Percentiles rank a stretch among this genome's conserved stretches.
phyloP scores from a whole-genome alignment of 352 stramenopile genomes.

The Pythium volutum region DNA sequence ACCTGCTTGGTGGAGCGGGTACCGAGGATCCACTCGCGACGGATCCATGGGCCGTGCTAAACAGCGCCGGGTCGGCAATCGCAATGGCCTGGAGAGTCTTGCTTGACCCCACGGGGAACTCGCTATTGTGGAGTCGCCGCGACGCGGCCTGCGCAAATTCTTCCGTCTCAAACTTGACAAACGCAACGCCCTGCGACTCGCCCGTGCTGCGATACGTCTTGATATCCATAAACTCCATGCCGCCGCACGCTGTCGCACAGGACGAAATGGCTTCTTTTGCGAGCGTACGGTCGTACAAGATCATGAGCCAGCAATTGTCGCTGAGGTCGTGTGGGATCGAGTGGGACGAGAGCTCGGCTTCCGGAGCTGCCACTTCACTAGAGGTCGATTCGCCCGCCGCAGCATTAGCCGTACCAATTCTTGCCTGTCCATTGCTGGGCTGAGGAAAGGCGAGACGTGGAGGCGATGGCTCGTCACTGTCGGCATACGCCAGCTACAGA shows the following conservation, averaged over 20 bases:
- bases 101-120: constrained; percentile 41
- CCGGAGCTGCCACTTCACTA: constrained; percentile 5
- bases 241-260: constrained; percentile 45
- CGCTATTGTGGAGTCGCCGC: constrained; percentile 53
- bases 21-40: not conserved
- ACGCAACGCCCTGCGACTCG: constrained; percentile 65
- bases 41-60: constrained; percentile 52
- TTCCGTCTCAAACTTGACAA: constrained; percentile 72
- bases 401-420: not conserved
- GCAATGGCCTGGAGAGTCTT: constrained; percentile 69
- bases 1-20: not conserved
- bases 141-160: constrained; percentile 40
- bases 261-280: constrained; percentile 63
- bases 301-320: constrained; percentile 58
- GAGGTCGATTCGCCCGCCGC: constrained; percentile 22
- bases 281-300: constrained; percentile 65
- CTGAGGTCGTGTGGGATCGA: not conserved
- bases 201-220: constrained; percentile 63
- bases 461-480: constrained; percentile 5
- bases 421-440: not conserved
- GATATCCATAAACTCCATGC: constrained; percentile 85
- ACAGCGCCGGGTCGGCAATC: constrained; percentile 61
- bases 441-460: not conserved
- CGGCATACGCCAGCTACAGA: constrained; percentile 16
- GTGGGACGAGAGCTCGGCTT: not conserved